Percentiles rank a stretch among this genome's conserved stretches.
These are phyloP conservation scores for Haematococcus lacustris DNA, from an alignment of 139 green algal genomes.

Conservation along the genomic window DNA sequence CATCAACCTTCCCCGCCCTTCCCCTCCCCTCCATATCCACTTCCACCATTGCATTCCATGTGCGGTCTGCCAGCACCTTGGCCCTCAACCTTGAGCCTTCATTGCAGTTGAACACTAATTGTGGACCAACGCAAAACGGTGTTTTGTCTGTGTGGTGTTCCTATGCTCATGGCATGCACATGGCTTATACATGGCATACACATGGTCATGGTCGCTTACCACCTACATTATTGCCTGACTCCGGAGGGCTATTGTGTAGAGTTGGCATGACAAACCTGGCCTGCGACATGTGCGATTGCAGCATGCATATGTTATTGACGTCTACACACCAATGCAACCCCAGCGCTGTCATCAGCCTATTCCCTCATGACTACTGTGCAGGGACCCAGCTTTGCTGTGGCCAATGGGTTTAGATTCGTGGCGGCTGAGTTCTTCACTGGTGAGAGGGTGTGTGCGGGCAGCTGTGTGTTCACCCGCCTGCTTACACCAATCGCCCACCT, in stretches of 20 bases:
- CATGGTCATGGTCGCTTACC: not conserved
- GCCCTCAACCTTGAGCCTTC: not conserved
- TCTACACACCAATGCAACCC: too few species aligned
- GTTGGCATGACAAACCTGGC: not conserved
- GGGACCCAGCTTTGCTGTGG: not conserved
- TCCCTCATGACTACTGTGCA: not conserved
- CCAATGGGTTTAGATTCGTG: not conserved
- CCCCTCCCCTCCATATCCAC: too few species aligned
- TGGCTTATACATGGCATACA: too few species aligned
- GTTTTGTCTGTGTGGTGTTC: too few species aligned
- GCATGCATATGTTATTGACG: too few species aligned
- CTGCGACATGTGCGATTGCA: not conserved
- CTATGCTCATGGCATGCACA: too few species aligned
- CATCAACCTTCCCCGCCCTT: not conserved
- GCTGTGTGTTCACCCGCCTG: too few species aligned
- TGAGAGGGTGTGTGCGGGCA: not conserved
- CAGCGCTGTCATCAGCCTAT: too few species aligned
- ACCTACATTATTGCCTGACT: not conserved
- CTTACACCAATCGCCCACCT: too few species aligned
- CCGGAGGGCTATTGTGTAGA: not conserved
- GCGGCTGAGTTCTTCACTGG: slow-evolving; percentile 4
- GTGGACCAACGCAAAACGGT: too few species aligned
- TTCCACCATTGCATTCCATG: not conserved
- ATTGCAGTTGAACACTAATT: not conserved
- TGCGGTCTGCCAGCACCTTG: not conserved